These are phyloP conservation scores for Alternaria atra DNA, from an alignment of 2,329 filamentous ascomycete species.

Conservation along the genomic window DNA sequence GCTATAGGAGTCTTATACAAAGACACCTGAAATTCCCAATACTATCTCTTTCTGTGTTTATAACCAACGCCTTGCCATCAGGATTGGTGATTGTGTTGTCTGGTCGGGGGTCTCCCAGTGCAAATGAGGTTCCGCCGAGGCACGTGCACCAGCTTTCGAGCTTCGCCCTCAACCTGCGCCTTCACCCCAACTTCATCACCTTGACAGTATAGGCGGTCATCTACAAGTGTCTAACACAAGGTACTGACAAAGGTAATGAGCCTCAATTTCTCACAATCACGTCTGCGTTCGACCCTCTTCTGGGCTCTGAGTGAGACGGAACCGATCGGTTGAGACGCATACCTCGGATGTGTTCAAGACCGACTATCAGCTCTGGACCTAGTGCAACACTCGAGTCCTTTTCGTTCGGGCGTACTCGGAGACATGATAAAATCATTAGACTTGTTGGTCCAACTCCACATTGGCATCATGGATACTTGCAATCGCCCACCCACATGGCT, in stretches of 20 bases:
- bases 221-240: neutral
- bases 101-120: neutral
- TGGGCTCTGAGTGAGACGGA: neutral
- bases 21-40: accelerated
- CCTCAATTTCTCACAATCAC: neutral
- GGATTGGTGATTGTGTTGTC: neutral
- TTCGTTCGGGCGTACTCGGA: neutral
- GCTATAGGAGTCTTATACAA: neutral
- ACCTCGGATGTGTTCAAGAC: neutral
- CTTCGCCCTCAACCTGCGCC: neutral
- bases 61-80: neutral
- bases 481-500: neutral
- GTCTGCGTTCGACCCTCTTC: too few species aligned
- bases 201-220: too few species aligned
- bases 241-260: neutral
- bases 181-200: neutral
- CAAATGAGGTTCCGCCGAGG: neutral
- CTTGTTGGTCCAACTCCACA: neutral
- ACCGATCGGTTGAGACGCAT: neutral
- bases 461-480: neutral
- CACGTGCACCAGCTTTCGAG: neutral
- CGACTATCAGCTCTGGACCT: neutral
- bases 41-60: neutral
- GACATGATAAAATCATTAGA: neutral
- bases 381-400: neutral